Evolutionary conservation across 768 basidiomycete genomes (phyloP).

Genomic region (Sarcomyxa edulis): DNA sequence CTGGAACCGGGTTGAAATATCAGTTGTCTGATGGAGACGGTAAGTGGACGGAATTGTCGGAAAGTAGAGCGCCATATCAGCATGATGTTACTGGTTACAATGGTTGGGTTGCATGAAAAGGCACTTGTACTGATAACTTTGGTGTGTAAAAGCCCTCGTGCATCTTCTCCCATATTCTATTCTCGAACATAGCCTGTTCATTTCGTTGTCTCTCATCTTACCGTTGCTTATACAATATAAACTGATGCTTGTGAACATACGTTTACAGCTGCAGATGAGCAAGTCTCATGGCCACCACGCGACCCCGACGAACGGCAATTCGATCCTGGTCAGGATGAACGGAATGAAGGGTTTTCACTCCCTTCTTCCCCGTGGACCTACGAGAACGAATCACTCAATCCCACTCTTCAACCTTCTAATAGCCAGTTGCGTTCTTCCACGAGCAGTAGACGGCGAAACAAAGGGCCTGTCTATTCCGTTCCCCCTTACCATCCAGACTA

Average conservation of each 20-base stretch:
- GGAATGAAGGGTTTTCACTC: conserved; percentile 37
- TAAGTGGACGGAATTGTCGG: conserved; percentile 58
- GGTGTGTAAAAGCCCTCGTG: conserved; percentile 13
- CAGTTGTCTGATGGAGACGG: conserved; percentile 66
- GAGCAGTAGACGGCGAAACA: conserved; percentile 15
- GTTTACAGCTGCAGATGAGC: conserved; percentile 21
- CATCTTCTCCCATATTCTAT: conserved; percentile 2
- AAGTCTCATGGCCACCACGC: conserved; percentile 63
- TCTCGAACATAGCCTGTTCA: no score
- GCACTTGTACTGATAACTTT: not conserved
- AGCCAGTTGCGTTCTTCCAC: conserved; percentile 23
- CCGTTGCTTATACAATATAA: no score
- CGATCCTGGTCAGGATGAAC: no score
- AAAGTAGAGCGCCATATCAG: conserved; percentile 1
- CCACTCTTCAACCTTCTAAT: conserved; percentile 63
- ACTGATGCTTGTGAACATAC: no score
- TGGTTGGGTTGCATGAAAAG: conserved; percentile 13
- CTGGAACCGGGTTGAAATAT: conserved; percentile 75
- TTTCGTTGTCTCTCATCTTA: no score
- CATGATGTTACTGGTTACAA: no score
- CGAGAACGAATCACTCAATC: conserved; percentile 72
- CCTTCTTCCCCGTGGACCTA: conserved; percentile 82
- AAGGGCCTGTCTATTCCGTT: conserved; percentile 37
- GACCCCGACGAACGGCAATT: conserved; percentile 45
- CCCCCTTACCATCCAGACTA: conserved; percentile 82